A percentile compares a stretch with the other conserved stretches of the same genome.
These are phyloP conservation scores for Sarcodon aspratus DNA, from an alignment of 768 basidiomycete species.

Conservation along the genomic window DNA sequence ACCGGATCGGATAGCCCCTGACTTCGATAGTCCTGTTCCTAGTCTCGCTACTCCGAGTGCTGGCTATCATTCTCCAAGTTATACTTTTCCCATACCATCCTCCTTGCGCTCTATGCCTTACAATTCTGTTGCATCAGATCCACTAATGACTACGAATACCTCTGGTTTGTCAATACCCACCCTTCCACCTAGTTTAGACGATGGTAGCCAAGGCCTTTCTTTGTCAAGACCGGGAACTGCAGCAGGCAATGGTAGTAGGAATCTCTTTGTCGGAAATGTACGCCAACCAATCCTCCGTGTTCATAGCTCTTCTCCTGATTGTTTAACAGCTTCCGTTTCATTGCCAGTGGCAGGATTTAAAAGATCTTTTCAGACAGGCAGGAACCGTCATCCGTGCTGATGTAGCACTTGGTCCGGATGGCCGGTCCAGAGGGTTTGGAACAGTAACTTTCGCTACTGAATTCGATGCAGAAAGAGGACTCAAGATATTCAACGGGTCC, in stretches of 20 bases:
- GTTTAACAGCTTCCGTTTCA: constrained; percentile 71
- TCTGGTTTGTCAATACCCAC: too few relatives aligned
- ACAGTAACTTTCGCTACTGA: constrained; percentile 82
- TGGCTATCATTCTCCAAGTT: background rate
- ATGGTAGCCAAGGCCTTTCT: background rate
- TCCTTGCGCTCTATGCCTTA: too few relatives aligned
- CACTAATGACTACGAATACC: too few relatives aligned
- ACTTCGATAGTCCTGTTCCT: constrained; percentile 13
- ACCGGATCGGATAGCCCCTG: constrained; percentile 58
- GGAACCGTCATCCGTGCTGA: constrained; percentile 88
- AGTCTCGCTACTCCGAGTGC: background rate
- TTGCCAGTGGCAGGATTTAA: constrained; percentile 96
- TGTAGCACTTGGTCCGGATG: constrained; percentile 79
- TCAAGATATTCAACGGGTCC: constrained; percentile 86
- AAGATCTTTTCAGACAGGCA: constrained; percentile 88
- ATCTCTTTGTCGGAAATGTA: constrained; percentile 85
- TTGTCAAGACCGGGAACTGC: background rate
- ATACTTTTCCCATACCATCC: background rate
- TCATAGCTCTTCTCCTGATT: background rate
- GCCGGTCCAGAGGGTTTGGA: constrained; percentile 86
- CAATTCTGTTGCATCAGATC: too few relatives aligned
- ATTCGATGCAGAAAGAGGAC: constrained; percentile 74
- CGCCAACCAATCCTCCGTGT: constrained; percentile 18
- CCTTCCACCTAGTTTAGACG: too few relatives aligned
- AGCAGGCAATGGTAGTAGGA: constrained; percentile 28